Evolutionary conservation across 2,329 filamentous ascomycete genomes (phyloP).

Genomic region (Bipolaris sorokiniana): DNA sequence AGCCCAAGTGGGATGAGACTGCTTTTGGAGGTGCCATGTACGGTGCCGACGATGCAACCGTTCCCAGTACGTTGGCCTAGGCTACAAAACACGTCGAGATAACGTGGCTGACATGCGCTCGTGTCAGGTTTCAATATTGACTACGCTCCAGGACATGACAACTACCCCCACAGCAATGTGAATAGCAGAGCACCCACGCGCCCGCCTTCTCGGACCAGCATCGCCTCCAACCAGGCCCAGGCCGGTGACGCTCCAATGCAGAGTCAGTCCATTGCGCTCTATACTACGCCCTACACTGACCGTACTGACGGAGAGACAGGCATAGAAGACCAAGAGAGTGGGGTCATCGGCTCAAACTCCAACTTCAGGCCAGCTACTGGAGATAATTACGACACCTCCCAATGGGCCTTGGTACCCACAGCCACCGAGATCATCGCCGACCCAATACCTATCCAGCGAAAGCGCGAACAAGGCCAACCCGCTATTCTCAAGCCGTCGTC

Average conservation of each 20-base stretch:
- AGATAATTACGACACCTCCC: conserved; percentile 59
- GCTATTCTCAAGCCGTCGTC: conserved; percentile 64
- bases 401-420: conserved; percentile 63
- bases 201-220: conserved; percentile 45
- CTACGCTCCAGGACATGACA: conserved; percentile 38
- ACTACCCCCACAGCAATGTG: conserved; percentile 40
- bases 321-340: conserved; percentile 59
- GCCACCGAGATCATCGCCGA: conserved; percentile 60
- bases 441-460: conserved; percentile 56
- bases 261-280: conserved; percentile 31
- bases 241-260: conserved; percentile 41
- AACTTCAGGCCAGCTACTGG: conserved; percentile 63
- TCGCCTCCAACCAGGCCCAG: conserved; percentile 37
- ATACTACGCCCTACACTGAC: neutral
- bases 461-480: conserved; percentile 57
- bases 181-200: conserved; percentile 46
- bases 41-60: conserved; percentile 29
- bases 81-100: neutral
- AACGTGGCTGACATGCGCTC: conserved; percentile 23
- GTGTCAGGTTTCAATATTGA: conserved; percentile 46
- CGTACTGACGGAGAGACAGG: conserved; percentile 34
- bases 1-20: conserved; percentile 41
- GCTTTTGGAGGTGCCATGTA: conserved; percentile 42
- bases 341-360: conserved; percentile 54
- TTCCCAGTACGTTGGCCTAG: conserved; percentile 38